These are phyloP conservation scores for Omphalea diandra DNA, from an alignment of 441 rosid species.

Conservation along the genomic window DNA sequence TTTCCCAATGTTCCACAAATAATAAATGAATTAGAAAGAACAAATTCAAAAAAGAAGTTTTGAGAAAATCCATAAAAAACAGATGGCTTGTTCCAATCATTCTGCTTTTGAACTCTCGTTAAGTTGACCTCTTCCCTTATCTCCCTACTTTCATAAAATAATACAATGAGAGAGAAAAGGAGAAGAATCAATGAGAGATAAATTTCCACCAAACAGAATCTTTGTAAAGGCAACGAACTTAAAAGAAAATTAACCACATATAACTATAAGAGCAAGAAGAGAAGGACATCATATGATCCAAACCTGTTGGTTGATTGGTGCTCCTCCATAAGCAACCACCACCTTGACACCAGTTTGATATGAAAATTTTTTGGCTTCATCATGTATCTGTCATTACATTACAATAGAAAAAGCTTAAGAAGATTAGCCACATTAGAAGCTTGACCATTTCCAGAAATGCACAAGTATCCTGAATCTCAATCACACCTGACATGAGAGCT, in stretches of 20 bases:
- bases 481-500: constrained; percentile 78
- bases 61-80: background rate
- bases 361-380: constrained; percentile 79
- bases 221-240: background rate
- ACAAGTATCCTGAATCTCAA: constrained; percentile 12
- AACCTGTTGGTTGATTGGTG: constrained; percentile 83
- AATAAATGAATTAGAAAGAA: background rate
- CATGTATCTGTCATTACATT: constrained; percentile 65
- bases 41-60: background rate
- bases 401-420: background rate
- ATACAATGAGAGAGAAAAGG: background rate
- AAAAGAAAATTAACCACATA: background rate
- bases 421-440: background rate
- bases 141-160: background rate
- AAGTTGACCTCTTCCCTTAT: background rate
- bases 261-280: background rate
- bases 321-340: constrained; percentile 91
- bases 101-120: background rate
- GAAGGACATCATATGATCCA: constrained; percentile 5
- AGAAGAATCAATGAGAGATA: background rate
- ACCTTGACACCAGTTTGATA: constrained; percentile 86
- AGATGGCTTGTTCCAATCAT: background rate
- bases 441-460: constrained; percentile 11
- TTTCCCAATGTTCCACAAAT: background rate
- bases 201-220: background rate